Percentiles rank a stretch among this genome's conserved stretches.
These are phyloP conservation scores for Canavalia gladiata DNA, from an alignment of 306 rosid genomes.

Conservation along the genomic window DNA sequence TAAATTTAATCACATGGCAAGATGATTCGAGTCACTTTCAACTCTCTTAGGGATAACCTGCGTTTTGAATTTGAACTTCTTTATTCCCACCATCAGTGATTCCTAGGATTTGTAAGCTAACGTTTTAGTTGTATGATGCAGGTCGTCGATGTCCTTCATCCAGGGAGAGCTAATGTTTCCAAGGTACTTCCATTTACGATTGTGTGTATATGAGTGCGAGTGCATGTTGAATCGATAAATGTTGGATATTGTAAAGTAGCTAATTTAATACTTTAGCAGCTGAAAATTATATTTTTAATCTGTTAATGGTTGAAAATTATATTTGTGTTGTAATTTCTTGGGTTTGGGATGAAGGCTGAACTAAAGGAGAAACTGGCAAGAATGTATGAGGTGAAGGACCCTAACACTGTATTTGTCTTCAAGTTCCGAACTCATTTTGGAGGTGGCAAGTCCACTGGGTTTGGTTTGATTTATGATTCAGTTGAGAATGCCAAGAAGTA, in stretches of 20 bases:
- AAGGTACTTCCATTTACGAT: constrained; percentile 56
- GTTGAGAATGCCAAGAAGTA: constrained; percentile 87
- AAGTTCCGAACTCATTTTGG: constrained; percentile 93
- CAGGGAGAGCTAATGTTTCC: constrained; percentile 92
- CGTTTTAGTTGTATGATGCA: constrained; percentile 31
- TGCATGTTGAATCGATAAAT: not conserved
- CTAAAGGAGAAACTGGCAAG: constrained; percentile 82
- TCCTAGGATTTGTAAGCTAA: not conserved
- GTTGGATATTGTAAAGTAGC: not conserved
- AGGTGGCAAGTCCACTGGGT: constrained; percentile 94
- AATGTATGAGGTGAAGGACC: constrained; percentile 82
- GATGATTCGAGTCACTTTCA: not conserved
- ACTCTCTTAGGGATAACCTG: not conserved
- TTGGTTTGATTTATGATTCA: constrained; percentile 88
- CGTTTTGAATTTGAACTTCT: not conserved
- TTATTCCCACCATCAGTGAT: not conserved
- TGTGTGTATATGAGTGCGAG: not conserved
- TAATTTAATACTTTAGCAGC: not conserved
- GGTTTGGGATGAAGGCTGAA: constrained; percentile 63
- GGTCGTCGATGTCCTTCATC: constrained; percentile 89
- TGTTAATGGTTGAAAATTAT: not conserved
- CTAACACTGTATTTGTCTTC: constrained; percentile 81
- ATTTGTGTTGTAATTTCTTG: not conserved
- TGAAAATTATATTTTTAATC: not conserved
- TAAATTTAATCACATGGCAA: not conserved